Conservation (phyloP, 805 yeast species). For the Candida sonorensis region DNA sequence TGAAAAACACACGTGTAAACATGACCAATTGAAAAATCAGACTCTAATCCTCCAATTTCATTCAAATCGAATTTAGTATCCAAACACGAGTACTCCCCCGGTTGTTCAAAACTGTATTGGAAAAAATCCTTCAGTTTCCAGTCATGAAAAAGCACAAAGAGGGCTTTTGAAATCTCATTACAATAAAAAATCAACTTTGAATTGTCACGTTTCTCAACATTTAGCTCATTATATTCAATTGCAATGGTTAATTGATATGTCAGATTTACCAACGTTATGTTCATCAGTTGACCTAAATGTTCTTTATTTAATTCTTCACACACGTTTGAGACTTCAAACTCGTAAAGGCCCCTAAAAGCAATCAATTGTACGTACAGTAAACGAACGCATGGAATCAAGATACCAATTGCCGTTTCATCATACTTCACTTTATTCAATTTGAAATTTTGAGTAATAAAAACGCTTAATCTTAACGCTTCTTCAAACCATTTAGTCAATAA, state of each 20-base stretch:
- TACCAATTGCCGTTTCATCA: background rate
- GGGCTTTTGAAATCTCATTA: constrained; percentile 2
- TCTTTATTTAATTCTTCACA: too few species aligned
- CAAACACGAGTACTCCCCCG: too few species aligned
- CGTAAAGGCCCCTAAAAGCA: background rate
- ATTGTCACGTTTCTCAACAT: background rate
- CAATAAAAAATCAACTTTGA: background rate
- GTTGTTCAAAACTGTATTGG: too few species aligned
- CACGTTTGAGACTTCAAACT: too few species aligned
- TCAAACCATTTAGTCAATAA: background rate
- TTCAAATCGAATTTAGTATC: too few species aligned
- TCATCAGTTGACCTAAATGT: too few species aligned
- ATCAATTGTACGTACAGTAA: background rate
- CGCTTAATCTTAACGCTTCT: background rate
- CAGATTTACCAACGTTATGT: too few species aligned
- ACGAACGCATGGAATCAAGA: background rate
- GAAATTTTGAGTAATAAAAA: background rate
- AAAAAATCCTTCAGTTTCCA: background rate
- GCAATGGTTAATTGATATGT: background rate
- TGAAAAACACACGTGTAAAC: too few species aligned
- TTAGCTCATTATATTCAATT: background rate
- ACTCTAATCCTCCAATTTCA: too few species aligned
- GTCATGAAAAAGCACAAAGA: constrained; percentile 2
- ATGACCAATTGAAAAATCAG: too few species aligned
- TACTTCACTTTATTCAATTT: background rate